Evolutionary conservation across 2,329 filamentous ascomycete genomes (phyloP).

Genomic region (Beauveria caledonica): DNA sequence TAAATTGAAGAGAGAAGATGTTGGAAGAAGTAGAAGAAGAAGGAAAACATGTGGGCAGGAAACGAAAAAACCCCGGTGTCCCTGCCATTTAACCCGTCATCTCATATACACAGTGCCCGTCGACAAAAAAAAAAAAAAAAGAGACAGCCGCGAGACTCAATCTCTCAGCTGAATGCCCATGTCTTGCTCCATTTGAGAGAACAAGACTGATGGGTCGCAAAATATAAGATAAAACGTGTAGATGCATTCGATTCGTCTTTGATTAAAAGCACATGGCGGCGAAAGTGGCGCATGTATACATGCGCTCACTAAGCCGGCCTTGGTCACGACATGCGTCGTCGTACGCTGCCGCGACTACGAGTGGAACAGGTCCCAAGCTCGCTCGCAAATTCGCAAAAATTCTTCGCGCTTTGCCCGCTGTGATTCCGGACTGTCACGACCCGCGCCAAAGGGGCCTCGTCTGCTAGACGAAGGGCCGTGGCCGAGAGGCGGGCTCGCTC

Average conservation of each 20-base stretch:
- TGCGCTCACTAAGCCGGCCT: conserved; percentile 15
- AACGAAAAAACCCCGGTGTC: background rate
- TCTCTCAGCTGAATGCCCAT: background rate
- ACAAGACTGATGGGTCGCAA: background rate
- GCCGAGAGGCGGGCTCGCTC: conserved; percentile 75
- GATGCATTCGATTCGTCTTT: conserved; percentile 7
- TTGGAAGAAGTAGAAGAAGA: background rate
- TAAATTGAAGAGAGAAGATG: background rate
- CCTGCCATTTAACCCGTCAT: background rate
- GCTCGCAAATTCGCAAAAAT: conserved; percentile 76
- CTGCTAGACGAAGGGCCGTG: conserved; percentile 56
- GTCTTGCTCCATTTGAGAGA: background rate
- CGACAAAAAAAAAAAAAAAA: background rate
- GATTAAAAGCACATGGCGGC: conserved; percentile 10
- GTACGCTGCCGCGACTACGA: conserved; percentile 45
- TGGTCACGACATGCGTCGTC: conserved; percentile 13
- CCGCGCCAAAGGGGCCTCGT: conserved; percentile 69
- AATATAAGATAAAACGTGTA: background rate
- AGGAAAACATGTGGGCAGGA: background rate
- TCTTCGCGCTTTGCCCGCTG: conserved; percentile 84
- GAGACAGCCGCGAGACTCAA: background rate
- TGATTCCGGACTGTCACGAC: conserved; percentile 74
- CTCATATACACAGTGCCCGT: background rate
- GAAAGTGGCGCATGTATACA: background rate
- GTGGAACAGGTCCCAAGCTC: conserved; percentile 96